Evolutionary conservation across 164 flowering plant genomes (phyloP).

Genomic region (Piper longum): DNA sequence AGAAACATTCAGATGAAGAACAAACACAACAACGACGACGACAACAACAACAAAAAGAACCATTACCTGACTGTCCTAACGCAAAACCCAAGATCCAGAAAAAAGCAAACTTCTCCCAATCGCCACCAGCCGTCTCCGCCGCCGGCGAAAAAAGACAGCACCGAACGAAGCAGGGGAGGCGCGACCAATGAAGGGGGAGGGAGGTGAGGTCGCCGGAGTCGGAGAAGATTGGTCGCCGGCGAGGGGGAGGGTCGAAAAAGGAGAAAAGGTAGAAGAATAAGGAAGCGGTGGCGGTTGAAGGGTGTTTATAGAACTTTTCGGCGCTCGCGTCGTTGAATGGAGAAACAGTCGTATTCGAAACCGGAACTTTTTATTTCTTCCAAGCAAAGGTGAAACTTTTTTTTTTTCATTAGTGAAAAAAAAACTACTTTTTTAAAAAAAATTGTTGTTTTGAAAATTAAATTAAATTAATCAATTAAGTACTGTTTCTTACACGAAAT

Average conservation of each 20-base stretch:
- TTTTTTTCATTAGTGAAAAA: too few species aligned
- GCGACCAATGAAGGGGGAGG: background rate
- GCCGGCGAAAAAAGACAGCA: background rate
- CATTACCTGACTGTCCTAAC: background rate
- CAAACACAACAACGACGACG: background rate
- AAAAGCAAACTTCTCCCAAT: background rate
- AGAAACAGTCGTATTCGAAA: conserved; percentile 8
- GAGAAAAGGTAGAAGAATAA: background rate
- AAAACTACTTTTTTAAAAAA: too few species aligned
- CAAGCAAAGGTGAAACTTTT: background rate
- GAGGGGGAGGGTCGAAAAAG: background rate
- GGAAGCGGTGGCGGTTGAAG: too few species aligned
- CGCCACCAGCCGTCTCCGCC: background rate
- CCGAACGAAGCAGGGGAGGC: background rate
- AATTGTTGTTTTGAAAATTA: too few species aligned
- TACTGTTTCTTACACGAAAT: too few species aligned
- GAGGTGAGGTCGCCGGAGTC: background rate
- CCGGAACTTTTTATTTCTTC: background rate
- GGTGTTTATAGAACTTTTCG: conserved; percentile 22
- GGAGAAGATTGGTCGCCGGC: background rate
- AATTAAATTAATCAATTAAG: too few species aligned
- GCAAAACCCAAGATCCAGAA: background rate
- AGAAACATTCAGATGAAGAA: background rate
- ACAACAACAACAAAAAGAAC: background rate
- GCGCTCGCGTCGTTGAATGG: conserved; percentile 24